Conservation (phyloP, 495 filamentous ascomycete genomes). For the Hypomontagnella submonticulosa region DNA sequence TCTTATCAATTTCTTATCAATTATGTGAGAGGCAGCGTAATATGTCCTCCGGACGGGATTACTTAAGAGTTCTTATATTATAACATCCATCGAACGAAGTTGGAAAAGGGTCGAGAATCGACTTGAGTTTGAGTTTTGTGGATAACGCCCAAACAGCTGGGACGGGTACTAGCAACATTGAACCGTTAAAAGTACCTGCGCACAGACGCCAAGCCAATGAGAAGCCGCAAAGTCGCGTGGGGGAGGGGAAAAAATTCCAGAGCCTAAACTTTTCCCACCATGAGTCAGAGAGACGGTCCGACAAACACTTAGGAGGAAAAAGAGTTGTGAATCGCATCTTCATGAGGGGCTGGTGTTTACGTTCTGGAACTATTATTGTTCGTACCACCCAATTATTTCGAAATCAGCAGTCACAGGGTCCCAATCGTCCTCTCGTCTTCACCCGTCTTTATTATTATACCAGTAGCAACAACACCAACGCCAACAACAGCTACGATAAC, state of each 20-base stretch:
- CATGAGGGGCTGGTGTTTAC: constrained; percentile 25
- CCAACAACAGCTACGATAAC: background rate
- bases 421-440: constrained; percentile 15
- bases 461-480: constrained; percentile 11
- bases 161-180: background rate
- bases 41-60: no score
- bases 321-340: constrained; percentile 19
- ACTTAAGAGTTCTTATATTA: no score
- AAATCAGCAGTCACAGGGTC: background rate
- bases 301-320: background rate
- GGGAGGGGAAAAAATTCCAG: constrained; percentile 40
- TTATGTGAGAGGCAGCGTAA: no score
- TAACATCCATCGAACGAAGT: no score
- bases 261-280: constrained; percentile 9
- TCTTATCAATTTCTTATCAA: no score
- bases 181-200: background rate
- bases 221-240: constrained; percentile 16
- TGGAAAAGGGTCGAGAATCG: no score
- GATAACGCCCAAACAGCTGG: background rate
- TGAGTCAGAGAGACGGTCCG: constrained; percentile 32
- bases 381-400: constrained; percentile 1
- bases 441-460: constrained; percentile 23
- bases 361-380: constrained; percentile 21
- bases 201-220: constrained; percentile 23
- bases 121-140: no score